phyloP scores from a whole-genome alignment of 192 early-diverging fungal species.

The Coemansia sp. region DNA sequence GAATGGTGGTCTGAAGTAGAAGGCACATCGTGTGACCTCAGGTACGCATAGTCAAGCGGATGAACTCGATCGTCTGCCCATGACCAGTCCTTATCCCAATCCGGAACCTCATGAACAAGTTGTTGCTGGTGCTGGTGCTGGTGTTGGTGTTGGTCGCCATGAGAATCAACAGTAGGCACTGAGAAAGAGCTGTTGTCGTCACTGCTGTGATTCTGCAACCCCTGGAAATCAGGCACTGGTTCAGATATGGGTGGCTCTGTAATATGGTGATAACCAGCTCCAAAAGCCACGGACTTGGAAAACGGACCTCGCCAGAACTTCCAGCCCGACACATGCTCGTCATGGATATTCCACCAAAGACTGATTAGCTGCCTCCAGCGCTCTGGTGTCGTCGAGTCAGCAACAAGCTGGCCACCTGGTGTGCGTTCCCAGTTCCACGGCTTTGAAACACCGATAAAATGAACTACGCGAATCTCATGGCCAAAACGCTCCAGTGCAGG shows the following conservation, averaged over 20 bases:
- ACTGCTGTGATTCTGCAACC: neutral
- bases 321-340: constrained; percentile 58
- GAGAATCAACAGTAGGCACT: neutral
- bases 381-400: constrained; percentile 31
- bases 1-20: neutral
- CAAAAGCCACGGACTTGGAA: constrained; percentile 46
- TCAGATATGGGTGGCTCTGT: constrained; percentile 14
- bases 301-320: constrained; percentile 43
- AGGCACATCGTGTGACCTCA: constrained; percentile 13
- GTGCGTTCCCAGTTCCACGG: constrained; percentile 84
- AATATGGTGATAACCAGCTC: constrained; percentile 39
- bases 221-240: neutral
- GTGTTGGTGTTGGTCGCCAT: neutral
- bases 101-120: constrained; percentile 31
- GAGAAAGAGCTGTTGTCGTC: neutral
- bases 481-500: constrained; percentile 82
- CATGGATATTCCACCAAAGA: constrained; percentile 75
- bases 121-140: neutral
- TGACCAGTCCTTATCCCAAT: constrained; percentile 58
- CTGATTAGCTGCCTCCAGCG: constrained; percentile 60
- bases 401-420: constrained; percentile 58
- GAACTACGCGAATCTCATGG: constrained; percentile 72
- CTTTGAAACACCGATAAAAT: constrained; percentile 87
- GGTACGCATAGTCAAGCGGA: constrained; percentile 50
- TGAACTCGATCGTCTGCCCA: constrained; percentile 54